Evolutionary conservation across 176 grass and related monocot genomes (phyloP).

Genomic region (Tillandsia fasciculata): DNA sequence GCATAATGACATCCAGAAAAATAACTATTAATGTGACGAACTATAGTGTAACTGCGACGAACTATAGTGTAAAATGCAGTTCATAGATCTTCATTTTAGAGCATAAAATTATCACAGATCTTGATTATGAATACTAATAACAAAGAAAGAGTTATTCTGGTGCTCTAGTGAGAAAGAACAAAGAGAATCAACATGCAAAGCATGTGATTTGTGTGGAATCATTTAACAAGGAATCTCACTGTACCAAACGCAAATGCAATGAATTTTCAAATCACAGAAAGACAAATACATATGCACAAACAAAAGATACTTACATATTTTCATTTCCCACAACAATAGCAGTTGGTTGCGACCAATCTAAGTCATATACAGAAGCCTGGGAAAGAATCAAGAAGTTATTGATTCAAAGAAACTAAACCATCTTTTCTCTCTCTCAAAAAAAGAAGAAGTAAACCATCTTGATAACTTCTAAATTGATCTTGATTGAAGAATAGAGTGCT

Average conservation of each 20-base stretch:
- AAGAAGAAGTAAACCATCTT: neutral
- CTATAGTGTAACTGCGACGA: no score
- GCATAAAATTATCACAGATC: no score
- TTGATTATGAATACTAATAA: no score
- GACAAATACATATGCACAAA: neutral
- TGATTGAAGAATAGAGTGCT: neutral
- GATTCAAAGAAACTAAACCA: conserved; percentile 11
- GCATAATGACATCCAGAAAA: no score
- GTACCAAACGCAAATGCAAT: conserved; percentile 11
- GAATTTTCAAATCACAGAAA: conserved; percentile 20
- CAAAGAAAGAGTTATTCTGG: no score
- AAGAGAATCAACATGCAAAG: no score
- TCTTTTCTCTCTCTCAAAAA: neutral
- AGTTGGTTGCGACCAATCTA: conserved; percentile 95
- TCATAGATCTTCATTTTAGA: no score
- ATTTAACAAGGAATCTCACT: neutral
- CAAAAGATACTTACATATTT: conserved; percentile 39
- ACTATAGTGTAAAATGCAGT: no score
- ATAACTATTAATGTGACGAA: no score
- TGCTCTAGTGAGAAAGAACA: no score
- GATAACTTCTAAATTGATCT: neutral
- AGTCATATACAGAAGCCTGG: conserved; percentile 85
- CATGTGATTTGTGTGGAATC: no score
- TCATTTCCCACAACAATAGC: conserved; percentile 98
- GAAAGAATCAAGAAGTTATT: conserved; percentile 16